A percentile compares a stretch with the other conserved stretches of the same genome.
Evolutionary conservation across 2,329 filamentous ascomycete species (phyloP).

Genomic region (Colletotrichum orchidophilum): DNA sequence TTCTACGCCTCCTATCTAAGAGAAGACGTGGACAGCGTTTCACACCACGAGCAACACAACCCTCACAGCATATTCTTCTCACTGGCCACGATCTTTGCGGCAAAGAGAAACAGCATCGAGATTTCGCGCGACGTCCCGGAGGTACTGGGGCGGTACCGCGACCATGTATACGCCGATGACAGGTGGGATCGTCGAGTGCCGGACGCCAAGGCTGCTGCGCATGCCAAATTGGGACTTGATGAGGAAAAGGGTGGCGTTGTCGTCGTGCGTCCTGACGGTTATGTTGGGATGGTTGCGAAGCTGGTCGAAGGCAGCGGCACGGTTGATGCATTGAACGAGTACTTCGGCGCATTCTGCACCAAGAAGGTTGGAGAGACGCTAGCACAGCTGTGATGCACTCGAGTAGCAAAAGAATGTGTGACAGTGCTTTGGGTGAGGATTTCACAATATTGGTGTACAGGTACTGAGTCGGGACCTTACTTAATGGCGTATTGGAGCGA

Average conservation of each 20-base stretch:
- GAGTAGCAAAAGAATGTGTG: neutral
- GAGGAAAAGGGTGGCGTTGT: conserved; percentile 80
- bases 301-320: conserved; percentile 82
- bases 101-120: conserved; percentile 74
- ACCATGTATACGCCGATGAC: conserved; percentile 89
- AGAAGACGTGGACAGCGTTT: conserved; percentile 68
- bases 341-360: conserved; percentile 78
- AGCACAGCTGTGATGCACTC: conserved; percentile 48
- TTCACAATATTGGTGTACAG: neutral
- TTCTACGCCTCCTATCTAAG: conserved; percentile 77
- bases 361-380: conserved; percentile 60
- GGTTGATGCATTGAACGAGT: conserved; percentile 82
- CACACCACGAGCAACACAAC: conserved; percentile 83
- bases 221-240: conserved; percentile 86
- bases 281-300: conserved; percentile 80
- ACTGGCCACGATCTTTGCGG: conserved; percentile 78
- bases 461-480: neutral
- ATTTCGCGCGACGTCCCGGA: conserved; percentile 76
- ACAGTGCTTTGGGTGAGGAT: neutral
- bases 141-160: conserved; percentile 77
- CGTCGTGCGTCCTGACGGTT: conserved; percentile 87
- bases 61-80: conserved; percentile 87
- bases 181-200: conserved; percentile 76
- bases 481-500: neutral
- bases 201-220: conserved; percentile 76